Evolutionary conservation across 345 rosid species (phyloP), one percentile per base, ranked within the genome.

Genomic region (Isatis tinctoria): DNA sequence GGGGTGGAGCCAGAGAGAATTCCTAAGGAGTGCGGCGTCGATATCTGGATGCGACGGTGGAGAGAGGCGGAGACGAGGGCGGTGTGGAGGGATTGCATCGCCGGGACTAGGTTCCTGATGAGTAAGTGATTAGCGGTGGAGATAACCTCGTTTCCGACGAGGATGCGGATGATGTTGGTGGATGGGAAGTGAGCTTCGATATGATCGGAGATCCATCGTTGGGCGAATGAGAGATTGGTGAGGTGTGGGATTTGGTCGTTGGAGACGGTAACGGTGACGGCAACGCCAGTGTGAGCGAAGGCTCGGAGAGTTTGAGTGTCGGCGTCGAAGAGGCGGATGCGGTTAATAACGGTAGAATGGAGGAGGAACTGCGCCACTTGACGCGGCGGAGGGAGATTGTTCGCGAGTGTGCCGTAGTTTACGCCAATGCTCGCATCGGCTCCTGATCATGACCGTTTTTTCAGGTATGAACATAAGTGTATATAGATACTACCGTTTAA

Each of bases 61-160:
- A 94, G 70, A 3, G 91, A 84, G 12, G 74, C 83, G 8, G 59
- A 69, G 5, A 80, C 93, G 1, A 94, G 87, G 16, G 96, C 93
- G 0, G 90, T 45, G 52, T 91, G 95, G 4, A 94, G 90, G 1
- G 85, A 81, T 48, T 85, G 87, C 90, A 94, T 88, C 0, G 98
- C 96, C 0, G 85, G 86, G 49, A 94, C 87, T 10, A 94, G 76
- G 74, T 47, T 82, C 10, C 79, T 67, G 26, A 87, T 70, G 6
- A 86, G 47, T 52, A 79, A 49, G 73, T 79, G 86, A 77, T 80
- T 73, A 1, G 78, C 86, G 1, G 90, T 81, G 44, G 96, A 72
- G 32, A 94, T 20, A 0, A 91, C 95, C 74, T 94, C 98, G 64
- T 91, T 94, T 41, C 98, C 98, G 2, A 94, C 89, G 44, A 94